Conservation (phyloP, 768 basidiomycete genomes). For the Tylopilus vinaceipallidus region DNA sequence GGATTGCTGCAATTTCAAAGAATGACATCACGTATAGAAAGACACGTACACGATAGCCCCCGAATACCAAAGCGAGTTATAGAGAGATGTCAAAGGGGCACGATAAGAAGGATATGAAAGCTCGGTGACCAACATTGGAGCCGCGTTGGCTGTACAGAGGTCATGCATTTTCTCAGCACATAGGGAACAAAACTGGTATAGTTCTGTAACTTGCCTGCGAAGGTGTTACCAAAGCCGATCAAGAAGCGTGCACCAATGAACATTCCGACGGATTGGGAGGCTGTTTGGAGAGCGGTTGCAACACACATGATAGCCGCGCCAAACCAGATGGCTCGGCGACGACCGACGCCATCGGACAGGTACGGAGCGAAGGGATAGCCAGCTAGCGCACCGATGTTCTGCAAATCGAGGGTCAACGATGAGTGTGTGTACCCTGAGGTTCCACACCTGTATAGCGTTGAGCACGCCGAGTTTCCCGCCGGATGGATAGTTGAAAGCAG, state of each 20-base stretch:
- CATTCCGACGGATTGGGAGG: slow-evolving; percentile 70
- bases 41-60: slow-evolving; percentile 66
- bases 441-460: slow-evolving; percentile 65
- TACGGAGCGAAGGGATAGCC: slow-evolving; percentile 73
- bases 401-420: neutral
- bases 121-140: slow-evolving; percentile 82
- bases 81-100: slow-evolving; percentile 70
- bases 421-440: neutral
- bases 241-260: slow-evolving; percentile 80
- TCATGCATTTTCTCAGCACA: neutral
- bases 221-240: slow-evolving; percentile 74
- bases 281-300: slow-evolving; percentile 66
- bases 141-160: slow-evolving; percentile 51
- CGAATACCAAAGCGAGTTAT: slow-evolving; percentile 88
- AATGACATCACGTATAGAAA: neutral
- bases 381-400: slow-evolving; percentile 72
- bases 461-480: slow-evolving; percentile 61
- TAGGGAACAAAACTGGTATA: neutral
- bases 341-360: slow-evolving; percentile 68
- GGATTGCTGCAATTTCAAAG: neutral
- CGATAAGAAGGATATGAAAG: slow-evolving; percentile 81
- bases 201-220: slow-evolving; percentile 46
- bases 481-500: slow-evolving; percentile 55
- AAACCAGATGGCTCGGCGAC: slow-evolving; percentile 60
- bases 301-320: slow-evolving; percentile 68